phyloP scores from a whole-genome alignment of 2,329 filamentous ascomycete genomes.

The Xylariales sp. region DNA sequence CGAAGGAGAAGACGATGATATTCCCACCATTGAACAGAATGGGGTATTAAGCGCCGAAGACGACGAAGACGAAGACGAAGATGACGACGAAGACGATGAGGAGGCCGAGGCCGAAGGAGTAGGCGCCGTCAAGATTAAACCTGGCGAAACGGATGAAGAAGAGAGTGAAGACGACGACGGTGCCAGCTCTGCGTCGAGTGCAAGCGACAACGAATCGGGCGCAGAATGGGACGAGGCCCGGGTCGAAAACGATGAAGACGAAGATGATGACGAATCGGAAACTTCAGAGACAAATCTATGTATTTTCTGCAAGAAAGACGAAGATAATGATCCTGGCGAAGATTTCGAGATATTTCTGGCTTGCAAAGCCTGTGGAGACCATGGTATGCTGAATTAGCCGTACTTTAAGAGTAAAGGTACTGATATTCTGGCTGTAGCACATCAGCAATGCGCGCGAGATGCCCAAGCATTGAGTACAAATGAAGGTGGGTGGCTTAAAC shows the following conservation, averaged over 20 bases:
- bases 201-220: constrained; percentile 21
- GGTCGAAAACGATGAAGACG: constrained; percentile 41
- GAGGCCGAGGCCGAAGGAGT: constrained; percentile 50
- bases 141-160: constrained; percentile 43
- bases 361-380: constrained; percentile 75
- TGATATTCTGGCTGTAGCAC: constrained; percentile 55
- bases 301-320: constrained; percentile 79
- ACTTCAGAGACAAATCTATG: constrained; percentile 39
- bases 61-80: too few relatives aligned
- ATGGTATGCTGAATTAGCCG: constrained; percentile 58
- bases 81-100: constrained; percentile 23
- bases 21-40: constrained; percentile 13
- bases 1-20: constrained; percentile 16
- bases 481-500: constrained; percentile 57
- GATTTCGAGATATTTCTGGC: constrained; percentile 76
- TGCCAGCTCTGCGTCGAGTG: constrained; percentile 20
- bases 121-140: constrained; percentile 52
- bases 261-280: constrained; percentile 55
- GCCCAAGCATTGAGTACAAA: constrained; percentile 57
- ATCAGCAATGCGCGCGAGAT: constrained; percentile 82
- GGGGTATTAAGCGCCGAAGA: constrained; percentile 11
- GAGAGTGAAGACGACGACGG: constrained; percentile 31
- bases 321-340: constrained; percentile 76
- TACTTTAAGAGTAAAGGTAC: constrained; percentile 29
- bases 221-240: constrained; percentile 25